These are phyloP conservation scores for Penicillium sp. DNA, from an alignment of 2,329 filamentous ascomycete species.

Conservation along the genomic window DNA sequence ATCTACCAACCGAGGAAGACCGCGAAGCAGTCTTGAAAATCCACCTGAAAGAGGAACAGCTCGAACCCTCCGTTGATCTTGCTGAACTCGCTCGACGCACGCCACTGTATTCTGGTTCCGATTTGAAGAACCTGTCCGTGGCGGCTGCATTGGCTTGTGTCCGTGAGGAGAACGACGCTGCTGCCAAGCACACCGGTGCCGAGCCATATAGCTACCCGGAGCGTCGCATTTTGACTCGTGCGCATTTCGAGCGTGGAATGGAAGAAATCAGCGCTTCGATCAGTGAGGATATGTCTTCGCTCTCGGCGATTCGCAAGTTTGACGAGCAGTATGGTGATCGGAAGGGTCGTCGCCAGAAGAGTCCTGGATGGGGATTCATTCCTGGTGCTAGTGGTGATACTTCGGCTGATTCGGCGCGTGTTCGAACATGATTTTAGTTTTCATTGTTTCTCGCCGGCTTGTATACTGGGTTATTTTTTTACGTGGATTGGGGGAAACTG, in stretches of 20 bases:
- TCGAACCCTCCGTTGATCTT: slow-evolving; percentile 44
- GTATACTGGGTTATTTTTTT: slow-evolving; percentile 1
- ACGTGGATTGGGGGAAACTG: not conserved
- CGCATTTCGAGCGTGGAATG: slow-evolving; percentile 82
- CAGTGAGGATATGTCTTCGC: slow-evolving; percentile 84
- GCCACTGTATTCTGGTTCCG: slow-evolving; percentile 52
- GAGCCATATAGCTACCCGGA: slow-evolving; percentile 62
- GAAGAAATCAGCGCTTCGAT: slow-evolving; percentile 89
- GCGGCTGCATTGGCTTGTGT: slow-evolving; percentile 51
- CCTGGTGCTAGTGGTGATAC: slow-evolving; percentile 35
- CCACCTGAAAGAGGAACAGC: slow-evolving; percentile 48
- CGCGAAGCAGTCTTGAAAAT: slow-evolving; percentile 50
- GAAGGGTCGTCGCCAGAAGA: slow-evolving; percentile 63
- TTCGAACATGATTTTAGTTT: slow-evolving; percentile 33
- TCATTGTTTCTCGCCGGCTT: not conserved
- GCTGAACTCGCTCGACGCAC: slow-evolving; percentile 46
- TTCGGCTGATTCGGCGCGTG: slow-evolving; percentile 40
- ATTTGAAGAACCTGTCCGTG: slow-evolving; percentile 52
- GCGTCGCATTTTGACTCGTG: slow-evolving; percentile 61
- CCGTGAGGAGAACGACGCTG: slow-evolving; percentile 46
- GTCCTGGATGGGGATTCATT: slow-evolving; percentile 51
- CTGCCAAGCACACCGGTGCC: slow-evolving; percentile 35
- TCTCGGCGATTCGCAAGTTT: slow-evolving; percentile 87
- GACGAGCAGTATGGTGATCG: slow-evolving; percentile 92
- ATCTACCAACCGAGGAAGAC: slow-evolving; percentile 48